Conservation (phyloP, 2,329 filamentous ascomycete species). For the Aspergillus unguis region DNA sequence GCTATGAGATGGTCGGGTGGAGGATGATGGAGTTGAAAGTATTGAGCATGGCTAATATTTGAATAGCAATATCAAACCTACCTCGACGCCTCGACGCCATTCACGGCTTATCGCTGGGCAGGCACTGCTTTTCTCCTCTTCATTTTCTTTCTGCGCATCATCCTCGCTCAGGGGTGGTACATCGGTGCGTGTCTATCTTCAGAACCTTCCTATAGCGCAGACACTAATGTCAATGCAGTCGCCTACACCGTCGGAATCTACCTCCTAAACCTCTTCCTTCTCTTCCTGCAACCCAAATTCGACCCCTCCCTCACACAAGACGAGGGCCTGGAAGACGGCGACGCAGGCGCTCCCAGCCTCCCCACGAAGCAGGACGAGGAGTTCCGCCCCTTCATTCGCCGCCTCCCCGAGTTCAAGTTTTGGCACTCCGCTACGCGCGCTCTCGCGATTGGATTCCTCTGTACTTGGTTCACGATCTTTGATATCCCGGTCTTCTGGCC, state of each 20-base stretch:
- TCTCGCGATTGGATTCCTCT: slow-evolving; percentile 75
- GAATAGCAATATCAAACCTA: slow-evolving; percentile 87
- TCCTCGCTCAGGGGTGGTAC: slow-evolving; percentile 96
- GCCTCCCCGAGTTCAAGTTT: slow-evolving; percentile 99
- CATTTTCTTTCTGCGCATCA: slow-evolving; percentile 83
- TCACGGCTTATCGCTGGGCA: slow-evolving; percentile 83
- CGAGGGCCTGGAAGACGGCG: slow-evolving; percentile 93
- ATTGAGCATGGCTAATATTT: slow-evolving; percentile 11
- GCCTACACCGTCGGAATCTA: slow-evolving; percentile 98
- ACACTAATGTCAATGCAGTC: slow-evolving; percentile 54
- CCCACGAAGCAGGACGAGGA: slow-evolving; percentile 97
- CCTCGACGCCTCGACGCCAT: slow-evolving; percentile 90
- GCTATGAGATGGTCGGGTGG: background rate
- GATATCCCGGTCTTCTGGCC: slow-evolving; percentile 99
- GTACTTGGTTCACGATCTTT: slow-evolving; percentile 91
- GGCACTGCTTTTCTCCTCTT: slow-evolving; percentile 73
- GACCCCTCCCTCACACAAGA: slow-evolving; percentile 94
- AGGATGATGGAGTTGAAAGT: background rate
- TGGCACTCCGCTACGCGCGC: slow-evolving; percentile 95
- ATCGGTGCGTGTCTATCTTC: slow-evolving; percentile 63
- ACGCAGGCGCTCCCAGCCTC: slow-evolving; percentile 62
- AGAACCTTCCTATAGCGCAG: background rate
- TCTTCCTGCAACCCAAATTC: slow-evolving; percentile 97
- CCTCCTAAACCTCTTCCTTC: slow-evolving; percentile 97
- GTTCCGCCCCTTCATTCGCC: slow-evolving; percentile 93